Base-by-base conservation (phyloP, 1,139 yeast genomes). In the Hyphopichia pseudoburtonii region DNA sequence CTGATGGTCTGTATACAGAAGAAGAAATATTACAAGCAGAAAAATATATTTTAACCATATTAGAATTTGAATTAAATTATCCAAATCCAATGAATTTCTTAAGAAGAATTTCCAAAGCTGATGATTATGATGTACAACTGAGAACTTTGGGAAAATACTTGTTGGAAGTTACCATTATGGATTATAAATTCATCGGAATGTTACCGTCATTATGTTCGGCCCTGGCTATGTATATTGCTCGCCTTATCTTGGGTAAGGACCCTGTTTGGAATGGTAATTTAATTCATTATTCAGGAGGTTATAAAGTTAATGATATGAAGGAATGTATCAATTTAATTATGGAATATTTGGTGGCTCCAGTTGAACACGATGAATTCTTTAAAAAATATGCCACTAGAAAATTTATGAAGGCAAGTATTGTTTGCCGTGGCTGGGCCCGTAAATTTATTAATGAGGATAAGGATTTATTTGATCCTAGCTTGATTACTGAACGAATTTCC, bases 1-100 rank as follows among this genome's bases (percentile, higher is more conserved):
- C 95, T 32, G 96, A 87, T 55, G 86, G 86, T 33, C 86, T 89
- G 17, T 86, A 85, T 48, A 75, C 87, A 9, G 94, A 83, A 56
- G 90, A 85, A 40, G 96, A 87, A 55, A 86, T 90, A 38, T 73
- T 89, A 50, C 86, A 82, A 54, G 96, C 95, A 28, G 97, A 90
- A 60, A 84, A 83, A 56, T 84, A 80, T 54, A 83, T 90, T 38
- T 66, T 90, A 42, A 85, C 86, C 48, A 80, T 83, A 29, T 68
- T 90, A 39, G 76, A 81, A 47, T 90, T 86, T 61, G 86, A 87
- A 58, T 72, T 89, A 53, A 84, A 87, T 52, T 88, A 86, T 56
- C 96, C 97, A 37, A 88, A 88, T 56, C 97, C 97, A 41, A 85
- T 90, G 89, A 89, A 89, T 63, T 90, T 89, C 56, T 68, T 90